Base-by-base conservation (phyloP, 2,329 filamentous ascomycete species). In the Teratosphaeria gauchensis region DNA sequence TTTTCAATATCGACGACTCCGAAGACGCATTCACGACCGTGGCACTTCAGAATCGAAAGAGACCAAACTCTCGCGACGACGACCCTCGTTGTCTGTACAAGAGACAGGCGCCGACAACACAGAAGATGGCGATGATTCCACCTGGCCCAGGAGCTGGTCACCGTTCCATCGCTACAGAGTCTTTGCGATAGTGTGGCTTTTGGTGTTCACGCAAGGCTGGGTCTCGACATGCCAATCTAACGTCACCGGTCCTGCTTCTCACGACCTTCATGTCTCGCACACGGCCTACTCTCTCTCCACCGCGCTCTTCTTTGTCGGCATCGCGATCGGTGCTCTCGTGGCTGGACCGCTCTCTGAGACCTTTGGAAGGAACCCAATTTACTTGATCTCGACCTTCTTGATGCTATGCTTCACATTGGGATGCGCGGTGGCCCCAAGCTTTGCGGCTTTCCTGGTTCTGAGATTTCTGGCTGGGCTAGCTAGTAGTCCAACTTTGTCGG, bases 271-370 rank as follows among this genome's bases (percentile, higher is more conserved):
- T n/a, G 42, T 48, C 16, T 48, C 42, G 16, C 8, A 48, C 5
- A 48, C 42, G 16, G 42, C 42, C 42, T 48, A 21, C 16, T 21
- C 42, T 19, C 42, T 48, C 42, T n/a, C 19, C 16, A 48, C 42
- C 8, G 42, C 42, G 42, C 42, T 48, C 6, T 48, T 48, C 42
- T 48, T 58, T 32, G 11, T 87, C 7, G 74, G 73, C 1, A 86
- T 90, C 53, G 88, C 85, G 1, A 83, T 87, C 58, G 88, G 87
- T 0, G 88, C 88, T 1, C 82, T 83, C 0, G 76, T 91, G 24
- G 89, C 86, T 77, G 88, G 87, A 1, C 88, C 88, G 0, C 74
- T 91, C 4, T 88, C 85, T 1, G 89, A 92, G 74, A 76, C 88
- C 42, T 83, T 79, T 65, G 89, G 89, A 42, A 82, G 89, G 31